Evolutionary conservation across 2,329 filamentous ascomycete genomes (phyloP).

Genomic region (Fusarium guadeloupense): DNA sequence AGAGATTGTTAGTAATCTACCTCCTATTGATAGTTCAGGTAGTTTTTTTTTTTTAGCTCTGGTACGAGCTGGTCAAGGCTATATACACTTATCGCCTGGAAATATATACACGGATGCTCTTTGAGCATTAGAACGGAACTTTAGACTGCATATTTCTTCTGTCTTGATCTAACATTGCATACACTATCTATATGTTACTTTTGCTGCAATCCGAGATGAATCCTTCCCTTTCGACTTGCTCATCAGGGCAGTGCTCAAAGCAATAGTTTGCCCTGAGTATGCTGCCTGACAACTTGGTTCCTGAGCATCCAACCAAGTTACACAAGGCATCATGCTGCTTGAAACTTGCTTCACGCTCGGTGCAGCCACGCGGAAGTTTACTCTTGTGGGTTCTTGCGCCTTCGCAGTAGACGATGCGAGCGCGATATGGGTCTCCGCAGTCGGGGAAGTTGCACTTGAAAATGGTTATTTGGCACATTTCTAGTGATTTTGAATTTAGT

Average conservation of each 20-base stretch:
- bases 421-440: neutral
- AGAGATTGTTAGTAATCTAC: too few relatives aligned
- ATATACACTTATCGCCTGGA: too few relatives aligned
- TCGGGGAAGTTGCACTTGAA: neutral
- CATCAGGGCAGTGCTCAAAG: neutral
- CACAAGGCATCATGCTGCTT: neutral
- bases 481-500: too few relatives aligned
- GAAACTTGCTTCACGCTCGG: neutral
- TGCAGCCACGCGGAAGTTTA: neutral
- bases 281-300: neutral
- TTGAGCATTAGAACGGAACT: too few relatives aligned
- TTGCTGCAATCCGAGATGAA: too few relatives aligned
- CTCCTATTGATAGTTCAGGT: too few relatives aligned
- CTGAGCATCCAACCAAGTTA: neutral
- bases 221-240: neutral
- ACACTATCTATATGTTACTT: too few relatives aligned
- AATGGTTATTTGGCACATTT: neutral
- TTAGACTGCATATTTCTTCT: too few relatives aligned
- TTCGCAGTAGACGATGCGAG: neutral
- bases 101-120: too few relatives aligned
- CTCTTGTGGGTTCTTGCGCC: neutral
- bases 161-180: too few relatives aligned
- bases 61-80: too few relatives aligned
- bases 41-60: too few relatives aligned
- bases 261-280: neutral